Evolutionary conservation across 768 basidiomycete species (phyloP), one percentile per base, ranked within the genome.

Genomic region (Sporobolomyces pararoseus): DNA sequence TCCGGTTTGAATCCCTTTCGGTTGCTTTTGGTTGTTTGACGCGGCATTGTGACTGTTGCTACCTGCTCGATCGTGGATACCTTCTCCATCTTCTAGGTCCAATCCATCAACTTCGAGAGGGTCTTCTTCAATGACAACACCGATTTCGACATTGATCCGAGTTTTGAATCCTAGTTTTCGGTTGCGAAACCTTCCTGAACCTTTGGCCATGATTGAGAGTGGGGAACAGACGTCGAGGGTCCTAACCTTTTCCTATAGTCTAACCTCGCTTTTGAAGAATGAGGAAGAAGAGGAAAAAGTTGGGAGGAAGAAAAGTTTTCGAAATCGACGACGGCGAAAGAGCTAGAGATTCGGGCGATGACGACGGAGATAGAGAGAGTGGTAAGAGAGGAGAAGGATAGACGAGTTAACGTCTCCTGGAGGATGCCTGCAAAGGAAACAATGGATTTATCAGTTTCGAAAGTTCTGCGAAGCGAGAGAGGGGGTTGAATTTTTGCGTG

Each of bases 141-240:
- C 77, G 35, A 69, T 58, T 32, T 66, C 68, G 69, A 77, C 68
- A 25, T 64, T 61, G 72, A 78, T 73, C 25, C 75, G 76, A 21
- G 75, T 71, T 63, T 77, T 76, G 76, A 76, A 77, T 29, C 73
- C 73, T 73, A 78, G 71, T 66, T 78, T 78, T 46, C 77, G 75
- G 70, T 72, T 76, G 35, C 77, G 77, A 59, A 78, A 76, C 62
- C 77, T 73, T 44, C 71, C 65, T 35, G 73, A 73, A 23, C 65
- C 53, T 47, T 74, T 72, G 44, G 75, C 73, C 73, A 74, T 74
- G 17, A 25, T 34, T 5, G 46, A 21, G 12, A 14, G 21, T 6
- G 46, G 23, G 46, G 21, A 21, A 14, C 14, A 47, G 39, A 9
- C 39, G 9, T 9, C 10, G 7, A 14, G 46, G 23, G 10, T 47